phyloP scores from a whole-genome alignment of 371 early-diverging fungal genomes.

The Mucor circinelloides region DNA sequence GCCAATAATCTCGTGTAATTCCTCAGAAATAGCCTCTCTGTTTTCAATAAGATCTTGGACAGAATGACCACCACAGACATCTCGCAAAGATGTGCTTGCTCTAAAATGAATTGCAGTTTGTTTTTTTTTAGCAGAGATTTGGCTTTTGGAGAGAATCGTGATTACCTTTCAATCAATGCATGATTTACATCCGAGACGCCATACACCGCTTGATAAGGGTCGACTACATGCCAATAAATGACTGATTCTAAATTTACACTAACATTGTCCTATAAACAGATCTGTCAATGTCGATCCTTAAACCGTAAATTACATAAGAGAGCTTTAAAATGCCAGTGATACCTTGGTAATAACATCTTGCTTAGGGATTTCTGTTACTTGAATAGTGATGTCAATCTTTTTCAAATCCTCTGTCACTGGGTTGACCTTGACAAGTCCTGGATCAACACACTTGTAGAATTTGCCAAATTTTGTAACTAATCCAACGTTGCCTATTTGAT shows the following conservation, averaged over 20 bases:
- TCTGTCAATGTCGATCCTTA: background rate
- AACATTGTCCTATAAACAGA: constrained; percentile 71
- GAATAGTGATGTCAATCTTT: constrained; percentile 74
- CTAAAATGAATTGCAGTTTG: constrained; percentile 15
- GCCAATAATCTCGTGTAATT: constrained; percentile 75
- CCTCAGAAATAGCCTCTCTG: constrained; percentile 82
- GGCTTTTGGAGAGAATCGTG: background rate
- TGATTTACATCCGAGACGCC: constrained; percentile 73
- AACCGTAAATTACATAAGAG: too few relatives aligned
- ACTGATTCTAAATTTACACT: constrained; percentile 82
- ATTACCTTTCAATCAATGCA: constrained; percentile 76
- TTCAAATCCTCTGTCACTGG: constrained; percentile 68
- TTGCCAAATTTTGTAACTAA: constrained; percentile 80
- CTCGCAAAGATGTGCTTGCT: constrained; percentile 71
- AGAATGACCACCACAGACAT: constrained; percentile 61
- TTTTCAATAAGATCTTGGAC: constrained; percentile 84
- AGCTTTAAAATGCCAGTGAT: background rate
- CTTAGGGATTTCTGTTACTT: constrained; percentile 70
- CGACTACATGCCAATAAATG: constrained; percentile 80
- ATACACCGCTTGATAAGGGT: constrained; percentile 82
- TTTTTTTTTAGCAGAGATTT: background rate
- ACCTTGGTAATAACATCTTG: constrained; percentile 84
- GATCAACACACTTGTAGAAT: constrained; percentile 86
- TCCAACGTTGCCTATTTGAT: constrained; percentile 64
- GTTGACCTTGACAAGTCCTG: constrained; percentile 81